A percentile compares a stretch with the other conserved stretches of the same genome.
Evolutionary conservation across 2,329 filamentous ascomycete species (phyloP).

Genomic region (Colletotrichum paranaense): DNA sequence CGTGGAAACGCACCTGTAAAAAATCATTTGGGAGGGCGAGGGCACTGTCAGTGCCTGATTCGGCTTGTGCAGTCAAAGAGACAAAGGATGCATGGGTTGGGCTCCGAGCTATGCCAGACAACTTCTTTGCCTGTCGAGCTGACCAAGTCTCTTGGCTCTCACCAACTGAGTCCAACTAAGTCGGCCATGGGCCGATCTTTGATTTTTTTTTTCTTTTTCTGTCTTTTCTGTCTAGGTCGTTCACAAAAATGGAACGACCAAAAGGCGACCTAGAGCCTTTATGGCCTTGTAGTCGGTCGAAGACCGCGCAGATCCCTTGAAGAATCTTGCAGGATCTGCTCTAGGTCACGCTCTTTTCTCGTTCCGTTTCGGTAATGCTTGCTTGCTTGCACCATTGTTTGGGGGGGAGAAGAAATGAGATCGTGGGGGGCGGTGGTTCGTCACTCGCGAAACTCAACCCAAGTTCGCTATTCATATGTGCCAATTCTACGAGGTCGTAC

Average conservation of each 20-base stretch:
- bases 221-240: neutral
- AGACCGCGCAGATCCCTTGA: slow-evolving; percentile 6
- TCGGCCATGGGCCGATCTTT: neutral
- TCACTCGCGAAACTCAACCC: neutral
- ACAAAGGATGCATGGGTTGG: slow-evolving; percentile 25
- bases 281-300: neutral
- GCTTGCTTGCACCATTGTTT: neutral
- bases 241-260: neutral
- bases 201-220: neutral
- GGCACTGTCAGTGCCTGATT: slow-evolving; percentile 16
- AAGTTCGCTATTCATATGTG: neutral
- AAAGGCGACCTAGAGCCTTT: neutral
- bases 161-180: neutral
- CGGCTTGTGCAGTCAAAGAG: slow-evolving; percentile 16
- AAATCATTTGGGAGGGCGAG: slow-evolving; percentile 5
- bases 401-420: neutral
- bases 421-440: neutral
- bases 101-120: neutral
- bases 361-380: neutral
- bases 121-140: slow-evolving; percentile 2
- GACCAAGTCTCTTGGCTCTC: slow-evolving; percentile 4
- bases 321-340: neutral
- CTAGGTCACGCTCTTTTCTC: neutral
- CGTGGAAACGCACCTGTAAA: slow-evolving; percentile 12
- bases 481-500: neutral